phyloP scores from a whole-genome alignment of 148 eudicot genomes.

The Limonium bicolor region DNA sequence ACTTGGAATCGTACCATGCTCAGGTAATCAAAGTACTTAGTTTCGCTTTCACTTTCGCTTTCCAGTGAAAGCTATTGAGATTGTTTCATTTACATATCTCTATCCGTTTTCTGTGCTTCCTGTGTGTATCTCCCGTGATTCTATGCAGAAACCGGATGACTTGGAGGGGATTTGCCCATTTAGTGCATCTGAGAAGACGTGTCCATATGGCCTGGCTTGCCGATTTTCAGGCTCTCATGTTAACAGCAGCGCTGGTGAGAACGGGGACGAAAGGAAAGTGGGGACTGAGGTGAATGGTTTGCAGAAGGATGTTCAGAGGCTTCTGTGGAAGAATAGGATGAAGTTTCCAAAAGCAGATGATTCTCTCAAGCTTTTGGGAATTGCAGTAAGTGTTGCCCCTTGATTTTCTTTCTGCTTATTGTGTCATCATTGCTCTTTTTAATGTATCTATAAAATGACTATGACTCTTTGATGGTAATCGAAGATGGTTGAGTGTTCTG shows the following conservation, averaged over 20 bases:
- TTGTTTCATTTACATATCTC: neutral
- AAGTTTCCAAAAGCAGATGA: constrained; percentile 66
- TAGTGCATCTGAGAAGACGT: constrained; percentile 26
- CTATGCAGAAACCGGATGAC: constrained; percentile 66
- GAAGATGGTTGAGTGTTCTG: no score
- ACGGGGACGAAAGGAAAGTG: constrained; percentile 14
- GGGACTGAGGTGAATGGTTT: constrained; percentile 49
- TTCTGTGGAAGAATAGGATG: constrained; percentile 93
- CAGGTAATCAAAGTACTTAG: constrained; percentile 34
- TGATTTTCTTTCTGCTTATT: neutral
- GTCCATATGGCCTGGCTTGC: constrained; percentile 81
- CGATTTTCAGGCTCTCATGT: constrained; percentile 64
- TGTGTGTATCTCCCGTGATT: constrained; percentile 1
- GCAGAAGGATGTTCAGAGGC: constrained; percentile 82
- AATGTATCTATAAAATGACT: no score
- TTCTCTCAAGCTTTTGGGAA: constrained; percentile 66
- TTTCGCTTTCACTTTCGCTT: neutral
- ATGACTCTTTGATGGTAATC: no score
- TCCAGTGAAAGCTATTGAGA: neutral
- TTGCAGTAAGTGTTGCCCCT: constrained; percentile 39
- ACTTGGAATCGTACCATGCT: constrained; percentile 65
- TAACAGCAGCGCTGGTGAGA: constrained; percentile 19
- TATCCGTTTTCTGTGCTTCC: neutral
- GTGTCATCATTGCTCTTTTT: no score
- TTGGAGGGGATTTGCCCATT: constrained; percentile 83